Base-by-base conservation (phyloP, 495 filamentous ascomycete genomes). In the Penicillium malachiteum region DNA sequence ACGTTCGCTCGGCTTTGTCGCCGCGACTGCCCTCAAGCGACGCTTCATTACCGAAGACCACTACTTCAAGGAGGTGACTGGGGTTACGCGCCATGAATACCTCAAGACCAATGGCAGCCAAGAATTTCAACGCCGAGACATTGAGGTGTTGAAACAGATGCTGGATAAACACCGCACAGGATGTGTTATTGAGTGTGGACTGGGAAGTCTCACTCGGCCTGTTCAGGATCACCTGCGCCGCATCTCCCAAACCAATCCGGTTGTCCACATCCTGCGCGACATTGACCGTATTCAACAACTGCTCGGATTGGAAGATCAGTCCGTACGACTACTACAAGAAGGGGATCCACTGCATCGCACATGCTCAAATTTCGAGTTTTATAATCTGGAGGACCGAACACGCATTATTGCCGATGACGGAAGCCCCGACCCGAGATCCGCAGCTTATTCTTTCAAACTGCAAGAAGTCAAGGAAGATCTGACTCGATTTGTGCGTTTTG, bases 321-420 rank as follows among this genome's bases (percentile, higher is more conserved):
- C 84, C 48, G 67, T 73, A 65, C 55, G 72, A 58, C 61, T 84
- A 57, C 59, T 87, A 57, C 70, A 77, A 69, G 64, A 81, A 65
- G 62, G 75, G 64, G 70, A 86, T 63, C 72, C 81, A 18, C 67
- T 73, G 46, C 79, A 87, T 66, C 75, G 86, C 49, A 74, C 73
- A 13, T 91, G 87, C 68, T 88, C 88, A 7, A 92, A 91, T 63
- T 82, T 88, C 37, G 89, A 92, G 65, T 92, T 86, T 62, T 92
- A 86, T 73, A 94, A 94, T 59, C 66, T 90, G 39, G 83, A 83
- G 73, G 70, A 77, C 38, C 65, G 67, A 13, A 74, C 71, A 3
- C 68, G 62, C 37, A 30, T 67, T 35, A 57, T 56, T 26, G 39
- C 46, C 5, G 71, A 71, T 9, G 66, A 74, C 46, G 70, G 63